Evolutionary conservation across 768 basidiomycete genomes (phyloP).

Genomic region (Daedaleopsis nitida): DNA sequence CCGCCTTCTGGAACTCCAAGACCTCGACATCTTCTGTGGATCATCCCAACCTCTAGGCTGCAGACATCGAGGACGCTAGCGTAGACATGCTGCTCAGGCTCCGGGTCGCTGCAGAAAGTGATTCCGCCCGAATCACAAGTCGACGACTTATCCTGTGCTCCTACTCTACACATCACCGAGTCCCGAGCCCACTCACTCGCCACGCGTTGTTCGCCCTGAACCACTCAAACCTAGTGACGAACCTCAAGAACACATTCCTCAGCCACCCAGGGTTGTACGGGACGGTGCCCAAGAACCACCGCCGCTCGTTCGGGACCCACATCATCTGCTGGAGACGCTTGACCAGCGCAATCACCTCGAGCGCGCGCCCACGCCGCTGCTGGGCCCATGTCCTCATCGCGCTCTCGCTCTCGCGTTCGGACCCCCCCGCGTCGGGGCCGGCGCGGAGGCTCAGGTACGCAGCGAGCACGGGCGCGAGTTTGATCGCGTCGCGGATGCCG

Average conservation of each 20-base stretch:
- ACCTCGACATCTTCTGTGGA: too few relatives aligned
- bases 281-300: constrained; percentile 20
- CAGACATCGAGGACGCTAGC: too few relatives aligned
- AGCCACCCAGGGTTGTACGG: constrained; percentile 31
- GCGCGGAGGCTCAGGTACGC: constrained; percentile 28
- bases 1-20: too few relatives aligned
- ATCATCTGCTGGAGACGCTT: constrained; percentile 34
- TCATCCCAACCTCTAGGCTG: too few relatives aligned
- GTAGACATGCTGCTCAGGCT: too few relatives aligned
- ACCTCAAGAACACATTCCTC: constrained; percentile 29
- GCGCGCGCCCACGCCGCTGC: constrained; percentile 39
- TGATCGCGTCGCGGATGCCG: constrained; percentile 53
- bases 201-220: constrained; percentile 27
- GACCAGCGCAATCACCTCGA: constrained; percentile 44
- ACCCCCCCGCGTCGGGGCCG: constrained; percentile 9
- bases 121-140: too few relatives aligned
- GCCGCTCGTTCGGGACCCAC: constrained; percentile 27
- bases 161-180: constrained; percentile 10
- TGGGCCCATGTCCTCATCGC: constrained; percentile 39
- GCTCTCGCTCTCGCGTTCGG: constrained; percentile 32
- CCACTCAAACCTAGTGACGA: constrained; percentile 23
- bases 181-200: constrained; percentile 34
- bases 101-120: too few relatives aligned
- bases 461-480: constrained; percentile 43
- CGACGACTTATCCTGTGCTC: too few relatives aligned